A percentile compares a stretch with the other conserved stretches of the same genome.
phyloP scores from a whole-genome alignment of 1,284 basidiomycete genomes.

The Boletellus sp. region DNA sequence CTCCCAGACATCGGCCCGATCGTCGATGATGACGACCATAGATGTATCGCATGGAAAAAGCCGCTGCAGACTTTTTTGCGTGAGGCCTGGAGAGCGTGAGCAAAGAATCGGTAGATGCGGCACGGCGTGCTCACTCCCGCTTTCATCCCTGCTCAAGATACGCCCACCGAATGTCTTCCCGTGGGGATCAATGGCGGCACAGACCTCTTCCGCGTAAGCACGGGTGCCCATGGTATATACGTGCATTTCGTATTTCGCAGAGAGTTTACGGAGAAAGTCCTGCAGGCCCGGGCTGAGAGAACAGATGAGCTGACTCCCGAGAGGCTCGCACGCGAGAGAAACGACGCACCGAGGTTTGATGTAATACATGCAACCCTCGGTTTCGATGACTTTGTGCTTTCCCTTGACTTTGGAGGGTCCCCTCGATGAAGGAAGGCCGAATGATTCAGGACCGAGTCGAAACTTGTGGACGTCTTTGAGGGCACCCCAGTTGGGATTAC shows the following conservation, averaged over 20 bases:
- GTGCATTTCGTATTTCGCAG: slow-evolving; percentile 92
- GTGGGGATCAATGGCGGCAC: slow-evolving; percentile 88
- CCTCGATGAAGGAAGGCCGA: slow-evolving; percentile 44
- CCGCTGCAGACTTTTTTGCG: slow-evolving; percentile 86
- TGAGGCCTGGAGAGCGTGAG: slow-evolving; percentile 53
- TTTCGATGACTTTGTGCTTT: slow-evolving; percentile 61
- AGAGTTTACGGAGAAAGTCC: slow-evolving; percentile 70
- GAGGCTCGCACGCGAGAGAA: slow-evolving; percentile 6
- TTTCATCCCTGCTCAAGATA: slow-evolving; percentile 91
- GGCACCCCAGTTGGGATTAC: slow-evolving; percentile 87
- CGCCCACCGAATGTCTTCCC: slow-evolving; percentile 84
- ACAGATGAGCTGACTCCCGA: slow-evolving; percentile 12
- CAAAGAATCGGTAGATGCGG: background rate
- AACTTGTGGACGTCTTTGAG: slow-evolving; percentile 88
- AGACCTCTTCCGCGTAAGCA: slow-evolving; percentile 94
- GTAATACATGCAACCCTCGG: slow-evolving; percentile 90
- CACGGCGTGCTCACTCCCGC: slow-evolving; percentile 66
- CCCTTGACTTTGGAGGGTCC: slow-evolving; percentile 38
- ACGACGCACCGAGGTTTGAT: slow-evolving; percentile 84
- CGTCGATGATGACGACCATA: slow-evolving; percentile 99
- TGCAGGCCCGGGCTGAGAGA: slow-evolving; percentile 77
- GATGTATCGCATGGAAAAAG: slow-evolving; percentile 95
- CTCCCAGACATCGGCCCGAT: slow-evolving; percentile 96
- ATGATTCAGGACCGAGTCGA: slow-evolving; percentile 77
- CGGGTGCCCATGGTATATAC: slow-evolving; percentile 99